phyloP scores from a whole-genome alignment of 2,329 filamentous ascomycete genomes.

The Sporothrix mexicana region DNA sequence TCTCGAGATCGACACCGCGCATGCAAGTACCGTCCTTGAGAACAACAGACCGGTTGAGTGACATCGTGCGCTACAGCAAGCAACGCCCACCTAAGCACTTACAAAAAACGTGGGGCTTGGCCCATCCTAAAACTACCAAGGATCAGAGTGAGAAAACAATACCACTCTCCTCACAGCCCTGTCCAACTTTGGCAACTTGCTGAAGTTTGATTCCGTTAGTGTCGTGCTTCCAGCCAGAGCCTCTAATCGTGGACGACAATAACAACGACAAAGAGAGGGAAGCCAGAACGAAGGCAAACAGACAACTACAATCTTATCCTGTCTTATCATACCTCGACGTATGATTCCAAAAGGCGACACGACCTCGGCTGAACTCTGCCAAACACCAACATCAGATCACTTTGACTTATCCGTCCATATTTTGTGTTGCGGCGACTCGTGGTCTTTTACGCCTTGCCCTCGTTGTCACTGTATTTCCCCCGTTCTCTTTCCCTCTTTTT shows the following conservation, averaged over 20 bases:
- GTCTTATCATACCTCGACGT: background rate
- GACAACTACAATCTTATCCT: too few species aligned
- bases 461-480: background rate
- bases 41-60: slow-evolving; percentile 24
- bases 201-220: background rate
- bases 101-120: slow-evolving; percentile 25
- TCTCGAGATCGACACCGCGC: slow-evolving; percentile 17
- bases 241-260: background rate
- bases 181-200: slow-evolving; percentile 2
- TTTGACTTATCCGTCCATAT: background rate
- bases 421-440: background rate
- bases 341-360: background rate
- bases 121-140: background rate
- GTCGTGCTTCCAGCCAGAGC: background rate
- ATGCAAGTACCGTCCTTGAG: slow-evolving; percentile 18
- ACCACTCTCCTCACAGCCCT: slow-evolving; percentile 9
- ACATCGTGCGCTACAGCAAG: slow-evolving; percentile 25
- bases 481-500: background rate
- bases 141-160: slow-evolving; percentile 8
- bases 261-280: background rate
- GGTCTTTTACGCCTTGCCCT: background rate
- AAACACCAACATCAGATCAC: background rate
- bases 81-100: slow-evolving; percentile 20
- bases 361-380: background rate
- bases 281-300: background rate